A percentile compares a stretch with the other conserved stretches of the same genome.
These are phyloP conservation scores for Nemania diffusa DNA, from an alignment of 2,329 filamentous ascomycete genomes.

Conservation along the genomic window DNA sequence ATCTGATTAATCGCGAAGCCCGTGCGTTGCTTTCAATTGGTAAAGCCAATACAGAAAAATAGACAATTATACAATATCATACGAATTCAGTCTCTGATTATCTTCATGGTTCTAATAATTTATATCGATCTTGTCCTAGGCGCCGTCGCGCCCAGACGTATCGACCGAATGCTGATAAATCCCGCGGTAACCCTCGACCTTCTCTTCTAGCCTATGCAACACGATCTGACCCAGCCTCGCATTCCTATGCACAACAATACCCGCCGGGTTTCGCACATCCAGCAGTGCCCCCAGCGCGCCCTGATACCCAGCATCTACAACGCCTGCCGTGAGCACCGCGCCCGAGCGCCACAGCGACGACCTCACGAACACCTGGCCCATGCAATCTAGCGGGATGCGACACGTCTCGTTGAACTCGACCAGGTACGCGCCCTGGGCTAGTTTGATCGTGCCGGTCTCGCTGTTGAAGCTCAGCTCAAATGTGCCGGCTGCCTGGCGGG, in stretches of 20 bases:
- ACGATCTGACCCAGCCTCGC: conserved; percentile 12
- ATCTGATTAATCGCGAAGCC: no score
- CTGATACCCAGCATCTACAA: conserved; percentile 11
- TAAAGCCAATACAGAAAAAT: no score
- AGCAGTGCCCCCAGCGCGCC: conserved; percentile 3
- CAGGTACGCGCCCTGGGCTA: conserved; percentile 11
- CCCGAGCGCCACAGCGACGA: conserved; percentile 14
- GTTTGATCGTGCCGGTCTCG: background rate
- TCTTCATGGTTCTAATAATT: no score
- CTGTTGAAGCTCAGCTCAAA: background rate
- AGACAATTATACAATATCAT: no score
- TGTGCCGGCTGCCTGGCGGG: background rate
- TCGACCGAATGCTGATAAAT: conserved; percentile 4
- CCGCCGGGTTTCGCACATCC: conserved; percentile 1
- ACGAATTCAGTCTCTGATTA: no score
- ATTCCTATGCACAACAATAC: conserved; percentile 1
- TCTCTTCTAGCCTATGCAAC: conserved; percentile 1
- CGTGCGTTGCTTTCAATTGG: no score
- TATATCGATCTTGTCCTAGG: no score
- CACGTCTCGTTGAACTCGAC: conserved; percentile 18
- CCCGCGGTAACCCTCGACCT: conserved; percentile 14
- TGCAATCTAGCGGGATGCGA: conserved; percentile 11
- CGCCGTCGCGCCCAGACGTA: background rate
- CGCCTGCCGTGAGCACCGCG: conserved; percentile 5
- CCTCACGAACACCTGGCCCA: conserved; percentile 12